Conservation (phyloP, 805 yeast genomes). For the Martiniozyma abietophila region DNA sequence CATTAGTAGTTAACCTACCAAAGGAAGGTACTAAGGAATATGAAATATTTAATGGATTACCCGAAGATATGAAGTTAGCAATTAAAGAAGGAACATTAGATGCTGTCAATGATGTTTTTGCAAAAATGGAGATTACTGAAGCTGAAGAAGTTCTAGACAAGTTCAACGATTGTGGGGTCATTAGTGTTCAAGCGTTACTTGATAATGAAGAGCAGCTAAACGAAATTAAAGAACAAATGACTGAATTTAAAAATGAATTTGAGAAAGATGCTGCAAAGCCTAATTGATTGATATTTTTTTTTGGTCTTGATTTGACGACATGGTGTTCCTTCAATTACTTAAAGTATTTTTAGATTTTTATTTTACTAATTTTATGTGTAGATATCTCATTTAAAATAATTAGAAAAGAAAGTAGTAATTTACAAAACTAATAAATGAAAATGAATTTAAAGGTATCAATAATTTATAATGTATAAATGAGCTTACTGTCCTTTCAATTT, state of each 20-base stretch:
- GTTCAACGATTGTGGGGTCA: slow-evolving; percentile 73
- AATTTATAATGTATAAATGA: too few species aligned
- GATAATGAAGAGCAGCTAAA: slow-evolving; percentile 67
- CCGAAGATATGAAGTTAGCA: slow-evolving; percentile 62
- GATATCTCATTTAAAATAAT: too few species aligned
- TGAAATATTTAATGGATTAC: slow-evolving; percentile 48
- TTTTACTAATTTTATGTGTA: too few species aligned
- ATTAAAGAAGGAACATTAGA: slow-evolving; percentile 64
- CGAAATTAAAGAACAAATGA: slow-evolving; percentile 35
- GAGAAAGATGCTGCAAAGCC: background rate
- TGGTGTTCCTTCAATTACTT: too few species aligned
- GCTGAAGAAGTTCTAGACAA: slow-evolving; percentile 71
- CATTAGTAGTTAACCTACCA: slow-evolving; percentile 65
- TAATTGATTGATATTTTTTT: too few species aligned
- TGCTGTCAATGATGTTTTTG: slow-evolving; percentile 76
- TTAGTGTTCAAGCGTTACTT: slow-evolving; percentile 68
- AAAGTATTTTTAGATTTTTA: too few species aligned
- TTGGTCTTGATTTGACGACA: too few species aligned
- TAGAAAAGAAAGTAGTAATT: too few species aligned
- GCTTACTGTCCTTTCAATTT: slow-evolving; percentile 36
- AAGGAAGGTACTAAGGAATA: slow-evolving; percentile 41
- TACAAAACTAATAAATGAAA: too few species aligned
- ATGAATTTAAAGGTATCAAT: too few species aligned
- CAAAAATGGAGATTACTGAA: slow-evolving; percentile 57
- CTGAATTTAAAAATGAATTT: slow-evolving; percentile 5